A percentile compares a stretch with the other conserved stretches of the same genome.
Conservation (phyloP, 148 eudicot genomes). For the Silene latifolia region DNA sequence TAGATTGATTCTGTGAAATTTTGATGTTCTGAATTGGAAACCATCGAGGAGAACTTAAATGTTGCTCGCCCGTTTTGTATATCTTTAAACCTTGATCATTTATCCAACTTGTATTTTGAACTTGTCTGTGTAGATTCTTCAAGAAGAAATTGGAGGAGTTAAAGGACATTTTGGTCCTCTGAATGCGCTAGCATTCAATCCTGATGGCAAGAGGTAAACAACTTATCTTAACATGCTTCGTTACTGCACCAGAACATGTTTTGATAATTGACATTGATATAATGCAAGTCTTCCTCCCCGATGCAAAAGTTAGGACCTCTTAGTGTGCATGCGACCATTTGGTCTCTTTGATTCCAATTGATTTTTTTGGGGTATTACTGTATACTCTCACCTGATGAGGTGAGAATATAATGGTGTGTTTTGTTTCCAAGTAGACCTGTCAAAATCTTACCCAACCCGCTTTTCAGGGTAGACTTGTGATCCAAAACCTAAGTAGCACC, state of each 20-base stretch:
- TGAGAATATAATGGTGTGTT: not conserved
- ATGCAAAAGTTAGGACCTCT: no score
- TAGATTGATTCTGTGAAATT: no score
- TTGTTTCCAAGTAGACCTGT: not conserved
- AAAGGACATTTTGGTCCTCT: conserved; percentile 98
- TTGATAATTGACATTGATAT: no score
- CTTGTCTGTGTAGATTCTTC: conserved; percentile 48
- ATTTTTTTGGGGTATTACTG: no score
- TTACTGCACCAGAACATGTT: not conserved
- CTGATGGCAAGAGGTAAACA: conserved; percentile 86
- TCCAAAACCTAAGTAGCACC: no score
- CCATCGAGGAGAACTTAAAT: no score
- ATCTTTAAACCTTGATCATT: not conserved
- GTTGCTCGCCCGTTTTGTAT: not conserved
- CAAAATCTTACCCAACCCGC: not conserved
- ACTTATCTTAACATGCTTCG: not conserved
- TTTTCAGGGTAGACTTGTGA: not conserved
- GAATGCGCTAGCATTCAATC: conserved; percentile 94
- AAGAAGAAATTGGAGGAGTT: conserved; percentile 85
- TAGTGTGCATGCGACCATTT: no score
- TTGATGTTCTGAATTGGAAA: no score
- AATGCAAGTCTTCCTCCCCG: no score
- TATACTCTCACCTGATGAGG: no score
- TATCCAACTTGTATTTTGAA: not conserved
- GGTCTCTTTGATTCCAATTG: no score